These are phyloP conservation scores for Starmera dryadoides DNA, from an alignment of 805 yeast genomes.

Conservation along the genomic window DNA sequence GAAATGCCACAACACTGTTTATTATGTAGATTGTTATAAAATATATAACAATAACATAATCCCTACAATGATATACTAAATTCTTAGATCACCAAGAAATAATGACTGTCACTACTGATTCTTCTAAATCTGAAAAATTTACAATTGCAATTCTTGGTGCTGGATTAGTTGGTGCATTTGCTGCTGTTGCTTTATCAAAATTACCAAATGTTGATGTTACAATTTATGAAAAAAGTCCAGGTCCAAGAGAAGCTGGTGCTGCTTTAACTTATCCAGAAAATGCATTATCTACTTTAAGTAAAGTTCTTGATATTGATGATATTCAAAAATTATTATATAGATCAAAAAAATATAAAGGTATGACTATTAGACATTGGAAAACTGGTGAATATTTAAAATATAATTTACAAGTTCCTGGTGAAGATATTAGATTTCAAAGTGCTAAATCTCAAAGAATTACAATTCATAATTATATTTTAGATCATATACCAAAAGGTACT, in stretches of 20 bases:
- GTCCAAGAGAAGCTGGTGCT: slow-evolving; percentile 10
- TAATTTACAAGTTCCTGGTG: background rate
- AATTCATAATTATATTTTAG: slow-evolving; percentile 4
- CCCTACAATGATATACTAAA: too few species aligned
- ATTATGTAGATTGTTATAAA: too few species aligned
- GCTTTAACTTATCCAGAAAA: slow-evolving; percentile 9
- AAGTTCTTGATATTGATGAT: slow-evolving; percentile 8
- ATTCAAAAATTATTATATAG: slow-evolving; percentile 6
- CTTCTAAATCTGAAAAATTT: too few species aligned
- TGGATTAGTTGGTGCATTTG: slow-evolving; percentile 4
- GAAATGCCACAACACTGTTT: too few species aligned
- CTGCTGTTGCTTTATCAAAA: slow-evolving; percentile 5
- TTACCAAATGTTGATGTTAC: slow-evolving; percentile 7
- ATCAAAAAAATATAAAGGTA: slow-evolving; percentile 1
- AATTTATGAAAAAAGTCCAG: slow-evolving; percentile 8
- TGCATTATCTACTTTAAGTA: slow-evolving; percentile 3
- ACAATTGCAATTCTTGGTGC: slow-evolving; percentile 3
- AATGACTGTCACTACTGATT: too few species aligned
- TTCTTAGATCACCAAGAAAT: too few species aligned
- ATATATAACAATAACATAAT: too few species aligned
- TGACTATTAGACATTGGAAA: slow-evolving; percentile 9
- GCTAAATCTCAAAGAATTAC: slow-evolving; percentile 9
- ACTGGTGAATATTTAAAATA: slow-evolving; percentile 5
- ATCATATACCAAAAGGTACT: slow-evolving; percentile 2
- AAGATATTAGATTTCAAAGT: background rate